A percentile compares a stretch with the other conserved stretches of the same genome.
phyloP scores from a whole-genome alignment of 371 early-diverging fungal species.

The Mucor ambiguus region DNA sequence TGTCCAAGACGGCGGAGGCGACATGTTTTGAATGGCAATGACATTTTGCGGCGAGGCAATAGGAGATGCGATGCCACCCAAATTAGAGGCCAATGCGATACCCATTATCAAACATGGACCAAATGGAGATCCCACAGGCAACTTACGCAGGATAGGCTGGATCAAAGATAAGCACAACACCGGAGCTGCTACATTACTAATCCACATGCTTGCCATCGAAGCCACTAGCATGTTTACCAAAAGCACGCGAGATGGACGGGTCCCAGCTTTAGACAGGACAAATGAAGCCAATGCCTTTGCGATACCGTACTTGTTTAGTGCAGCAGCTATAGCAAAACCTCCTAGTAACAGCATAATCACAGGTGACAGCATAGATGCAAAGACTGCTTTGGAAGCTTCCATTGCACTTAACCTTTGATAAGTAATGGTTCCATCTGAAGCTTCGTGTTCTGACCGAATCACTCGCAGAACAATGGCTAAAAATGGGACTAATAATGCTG shows the following conservation, averaged over 20 bases:
- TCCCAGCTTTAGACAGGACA: conserved; percentile 90
- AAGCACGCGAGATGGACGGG: conserved; percentile 79
- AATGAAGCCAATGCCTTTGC: conserved; percentile 89
- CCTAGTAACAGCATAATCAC: conserved; percentile 85
- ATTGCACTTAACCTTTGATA: conserved; percentile 56
- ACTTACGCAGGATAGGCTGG: conserved; percentile 78
- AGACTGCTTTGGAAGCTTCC: conserved; percentile 71
- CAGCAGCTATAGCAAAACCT: conserved; percentile 82
- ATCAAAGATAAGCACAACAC: conserved; percentile 95
- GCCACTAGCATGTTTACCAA: conserved; percentile 95
- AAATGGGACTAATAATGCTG: conserved; percentile 76
- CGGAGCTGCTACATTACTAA: conserved; percentile 97
- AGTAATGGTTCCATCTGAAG: conserved; percentile 60
- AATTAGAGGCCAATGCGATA: conserved; percentile 81
- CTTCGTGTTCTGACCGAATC: conserved; percentile 63
- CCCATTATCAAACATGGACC: conserved; percentile 77
- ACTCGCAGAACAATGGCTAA: conserved; percentile 71
- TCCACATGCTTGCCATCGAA: conserved; percentile 96
- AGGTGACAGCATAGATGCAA: conserved; percentile 81
- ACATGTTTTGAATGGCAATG: conserved; percentile 76
- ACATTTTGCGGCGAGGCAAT: conserved; percentile 85
- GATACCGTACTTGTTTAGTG: conserved; percentile 86
- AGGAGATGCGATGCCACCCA: conserved; percentile 88
- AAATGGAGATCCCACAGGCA: conserved; percentile 68
- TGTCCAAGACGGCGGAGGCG: conserved; percentile 71